Evolutionary conservation across 169 alveolate genomes (phyloP).

Genomic region (Amoebophrya sp.): DNA sequence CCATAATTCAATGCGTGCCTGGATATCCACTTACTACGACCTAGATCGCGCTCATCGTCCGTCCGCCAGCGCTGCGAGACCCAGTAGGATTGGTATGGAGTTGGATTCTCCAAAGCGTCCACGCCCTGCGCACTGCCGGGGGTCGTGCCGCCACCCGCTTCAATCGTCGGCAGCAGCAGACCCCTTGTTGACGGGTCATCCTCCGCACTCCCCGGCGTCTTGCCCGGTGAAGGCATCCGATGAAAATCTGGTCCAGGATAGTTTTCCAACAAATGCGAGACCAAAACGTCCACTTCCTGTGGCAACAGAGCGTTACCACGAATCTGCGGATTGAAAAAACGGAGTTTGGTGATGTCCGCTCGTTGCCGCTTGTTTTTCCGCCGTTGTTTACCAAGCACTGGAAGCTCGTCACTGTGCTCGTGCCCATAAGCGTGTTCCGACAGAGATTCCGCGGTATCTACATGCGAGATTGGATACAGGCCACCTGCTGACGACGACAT

Average conservation of each 20-base stretch:
- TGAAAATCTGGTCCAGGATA: neutral
- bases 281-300: neutral
- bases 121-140: neutral
- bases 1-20: neutral
- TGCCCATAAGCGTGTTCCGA: too few relatives aligned
- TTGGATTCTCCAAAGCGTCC: neutral
- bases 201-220: neutral
- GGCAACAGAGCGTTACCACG: neutral
- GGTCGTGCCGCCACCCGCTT: neutral
- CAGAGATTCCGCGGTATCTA: too few relatives aligned
- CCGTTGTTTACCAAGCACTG: too few relatives aligned
- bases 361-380: neutral
- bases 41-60: neutral
- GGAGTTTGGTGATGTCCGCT: neutral
- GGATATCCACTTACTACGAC: neutral
- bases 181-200: too few relatives aligned
- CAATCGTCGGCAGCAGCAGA: too few relatives aligned
- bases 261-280: conserved; percentile 12
- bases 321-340: neutral
- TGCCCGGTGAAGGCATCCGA: neutral
- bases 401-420: too few relatives aligned
- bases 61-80: neutral
- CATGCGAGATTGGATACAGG: too few relatives aligned
- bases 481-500: too few relatives aligned
- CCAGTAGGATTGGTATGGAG: neutral